Base-by-base conservation (phyloP, 345 rosid genomes). In the Populus euphratica region DNA sequence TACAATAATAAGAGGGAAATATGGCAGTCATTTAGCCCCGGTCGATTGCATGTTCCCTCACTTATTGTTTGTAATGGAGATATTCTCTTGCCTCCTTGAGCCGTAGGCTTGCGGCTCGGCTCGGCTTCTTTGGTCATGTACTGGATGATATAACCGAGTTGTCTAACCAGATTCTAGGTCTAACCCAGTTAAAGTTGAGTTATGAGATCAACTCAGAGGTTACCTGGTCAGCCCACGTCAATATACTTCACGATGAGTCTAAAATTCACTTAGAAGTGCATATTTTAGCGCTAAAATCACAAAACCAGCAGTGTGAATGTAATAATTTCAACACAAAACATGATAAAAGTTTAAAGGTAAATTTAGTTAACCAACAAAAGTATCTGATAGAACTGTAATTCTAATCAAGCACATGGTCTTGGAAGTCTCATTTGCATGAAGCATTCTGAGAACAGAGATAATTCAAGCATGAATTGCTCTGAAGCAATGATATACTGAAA, bases 401-500 rank as follows among this genome's bases (percentile, higher is more conserved):
- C 29, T 59, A 59, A 31, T 21, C 70, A 18, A 35, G 41, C 41
- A 67, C 70, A 36, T 67, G 23, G 23, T 36, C 20, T 35, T 67
- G 39, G 43, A 67, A 67, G 41, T 67, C 44, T 67, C 70, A 67
- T 9, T 67, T 67, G 70, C 70, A 67, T 8, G 41, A 35, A 67
- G 47, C 44, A 20, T 10, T 67, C 63, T 56, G 63, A 23, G 29
- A 56, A 56, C 25, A 56, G 63, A n/a, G 63, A 56, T 56, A 21
- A 8, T 59, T 4, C 63, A n/a, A n/a, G 63, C 29, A 59, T n/a
- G 6, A 59, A n/a, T 59, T 56, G 1, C 25, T 59, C 13, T 59
- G 23, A 10, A 59, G 63, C 63, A 59, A 13, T 59, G 11, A 23
- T n/a, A 11, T 23, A 59, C 63, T n/a, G 13, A 23, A 59, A 59